Base-by-base conservation (phyloP, 1,139 yeast species). In the Sugiyamaella pinicola region DNA sequence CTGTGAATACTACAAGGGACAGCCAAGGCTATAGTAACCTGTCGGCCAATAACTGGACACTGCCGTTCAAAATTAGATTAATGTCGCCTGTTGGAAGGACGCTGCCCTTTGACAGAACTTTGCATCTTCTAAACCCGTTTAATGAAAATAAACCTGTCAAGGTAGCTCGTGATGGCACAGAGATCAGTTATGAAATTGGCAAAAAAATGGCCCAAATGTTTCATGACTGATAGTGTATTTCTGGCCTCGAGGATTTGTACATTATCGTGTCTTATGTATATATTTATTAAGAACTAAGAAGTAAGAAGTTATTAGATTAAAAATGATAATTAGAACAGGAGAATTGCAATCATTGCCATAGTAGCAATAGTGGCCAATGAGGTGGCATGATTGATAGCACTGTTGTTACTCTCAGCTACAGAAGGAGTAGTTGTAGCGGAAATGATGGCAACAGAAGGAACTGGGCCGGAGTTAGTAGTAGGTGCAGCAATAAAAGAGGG, bases 111-210 rank as follows among this genome's bases (percentile, higher is more conserved):
- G 58, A 58, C 42, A 61, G 62, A 44, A 67, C 71, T 1, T 57
- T 61, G 31, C 65, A 68, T 45, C 57, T 73, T 40, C 63, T 64
- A 13, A 73, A 73, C 57, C 61, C 72, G 2, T 63, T 65, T 51
- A 73, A 73, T 58, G 62, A 62, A 18, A 65, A 70, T 58, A 65
- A 69, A 53, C 72, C 71, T 5, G 68, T 73, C 39, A 72, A 72
- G 54, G 65, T 73, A 39, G 76, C 76, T 2, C 62, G 75, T 22
- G 76, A 72, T 51, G 76, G 76, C 2, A 72, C 76, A 2, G 76
- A 73, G 56, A 61, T 72, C 33, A 73, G 69, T 49, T 71, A 74
- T 1, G 44, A 49, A 0, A 66, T 69, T 12, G 76, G 74, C 4
- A 48, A 54, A n/a, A 57, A 59, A 45, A 58, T 72, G 41, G 51